Evolutionary conservation across 208 protist genomes (phyloP), one percentile per base, ranked within the genome.

Genomic region (Trypanosoma brucei): DNA sequence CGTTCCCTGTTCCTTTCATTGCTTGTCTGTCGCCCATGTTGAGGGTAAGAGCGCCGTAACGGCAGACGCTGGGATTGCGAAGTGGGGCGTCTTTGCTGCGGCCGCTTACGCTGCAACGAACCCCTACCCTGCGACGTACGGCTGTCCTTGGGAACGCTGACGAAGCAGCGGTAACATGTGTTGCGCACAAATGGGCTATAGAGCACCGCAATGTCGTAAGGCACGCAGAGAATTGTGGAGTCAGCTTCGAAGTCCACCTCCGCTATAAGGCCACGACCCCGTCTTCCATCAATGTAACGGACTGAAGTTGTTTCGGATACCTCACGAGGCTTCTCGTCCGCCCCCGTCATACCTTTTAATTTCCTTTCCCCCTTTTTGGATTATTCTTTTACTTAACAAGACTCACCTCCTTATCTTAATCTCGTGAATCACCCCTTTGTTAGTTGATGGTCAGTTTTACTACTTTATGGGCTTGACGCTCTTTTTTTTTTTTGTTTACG

Each of bases 191-290:
- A 88, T 5, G 78, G 63, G 5, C 81, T 90, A 69, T 93, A 93
- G 1, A 93, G 65, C 36, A 87, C 76, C 0, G 84, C 72, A 33
- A 91, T 75, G 65, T 88, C 83, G 3, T 85, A 82, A 1, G 58
- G 70, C 1, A 72, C 57, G 39, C 62, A 67, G 44, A 78, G 72
- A 53, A 91, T 70, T 9, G 73, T 56, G 37, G 68, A 51, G 14
- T 78, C 76, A 7, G 65, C 58, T 37, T 62, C 59, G 54, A 86
- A 63, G 3, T 62, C 68, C 0, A 46, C 65, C 3, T 73, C 61
- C 2, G 83, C 83, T 37, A 90, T 70, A 30, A 93, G 77, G 34
- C 84, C 83, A 22, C 87, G 87, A 3, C 87, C 87, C 14, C 70
- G 70, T 2, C 65, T 40, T 6, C 53, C 62, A 69, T 70, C 62